Conservation (phyloP, 305 asterid species). For the Solanum hybrid region DNA sequence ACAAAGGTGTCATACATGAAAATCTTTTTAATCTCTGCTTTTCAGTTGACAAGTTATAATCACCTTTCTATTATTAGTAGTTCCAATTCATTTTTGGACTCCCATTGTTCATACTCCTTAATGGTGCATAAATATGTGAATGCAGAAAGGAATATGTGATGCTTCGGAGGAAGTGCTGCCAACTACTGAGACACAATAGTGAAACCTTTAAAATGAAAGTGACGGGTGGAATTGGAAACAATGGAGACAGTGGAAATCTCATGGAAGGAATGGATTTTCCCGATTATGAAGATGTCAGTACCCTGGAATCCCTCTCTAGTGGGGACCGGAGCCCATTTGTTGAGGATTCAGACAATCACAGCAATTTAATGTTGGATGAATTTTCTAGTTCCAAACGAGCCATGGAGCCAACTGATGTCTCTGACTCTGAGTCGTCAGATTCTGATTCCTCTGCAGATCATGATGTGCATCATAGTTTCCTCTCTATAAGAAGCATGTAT, state of each 20-base stretch:
- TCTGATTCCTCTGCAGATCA: constrained; percentile 54
- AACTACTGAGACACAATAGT: constrained; percentile 35
- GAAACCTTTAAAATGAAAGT: constrained; percentile 41
- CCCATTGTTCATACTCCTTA: constrained; percentile 1
- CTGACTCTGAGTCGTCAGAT: constrained; percentile 43
- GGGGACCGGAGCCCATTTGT: constrained; percentile 44
- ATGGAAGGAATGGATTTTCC: constrained; percentile 48
- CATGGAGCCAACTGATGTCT: constrained; percentile 31
- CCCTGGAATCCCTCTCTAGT: constrained; percentile 76
- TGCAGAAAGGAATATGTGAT: constrained; percentile 57
- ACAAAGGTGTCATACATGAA: background rate
- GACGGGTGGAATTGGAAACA: constrained; percentile 30
- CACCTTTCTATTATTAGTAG: background rate
- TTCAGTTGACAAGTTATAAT: background rate
- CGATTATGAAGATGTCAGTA: constrained; percentile 60
- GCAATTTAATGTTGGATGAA: constrained; percentile 16
- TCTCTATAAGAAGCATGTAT: constrained; percentile 29
- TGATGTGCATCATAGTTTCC: constrained; percentile 48
- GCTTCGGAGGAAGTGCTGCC: constrained; percentile 62
- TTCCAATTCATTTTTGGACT: background rate
- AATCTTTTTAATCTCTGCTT: background rate
- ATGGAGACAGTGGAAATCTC: constrained; percentile 38
- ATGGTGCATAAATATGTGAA: constrained; percentile 3
- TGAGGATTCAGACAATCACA: constrained; percentile 32
- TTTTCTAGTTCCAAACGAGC: constrained; percentile 41